Evolutionary conservation across 2,329 filamentous ascomycete species (phyloP), one percentile per base, ranked within the genome.

Genomic region (Cyphellophora attinorum): DNA sequence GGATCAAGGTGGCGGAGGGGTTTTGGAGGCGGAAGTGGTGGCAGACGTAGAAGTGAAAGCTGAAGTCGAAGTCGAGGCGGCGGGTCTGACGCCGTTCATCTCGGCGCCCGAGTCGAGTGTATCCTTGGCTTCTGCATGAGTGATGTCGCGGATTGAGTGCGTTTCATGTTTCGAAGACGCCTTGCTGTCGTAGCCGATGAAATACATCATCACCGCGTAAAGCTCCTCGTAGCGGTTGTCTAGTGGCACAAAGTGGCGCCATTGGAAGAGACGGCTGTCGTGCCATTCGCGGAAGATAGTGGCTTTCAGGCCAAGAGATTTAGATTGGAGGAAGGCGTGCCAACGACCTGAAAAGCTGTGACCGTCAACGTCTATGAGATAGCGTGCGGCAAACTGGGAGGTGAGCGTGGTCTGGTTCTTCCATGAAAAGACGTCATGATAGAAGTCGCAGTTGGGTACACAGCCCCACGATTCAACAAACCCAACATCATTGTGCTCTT

Each of bases 241-340:
- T 53, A 72, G 61, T 1, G 69, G 69, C 2, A 72, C 58, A 37
- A 70, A 65, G 54, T 72, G 64, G 44, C 67, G 51, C 72, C 68
- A 66, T 33, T 63, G 58, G 42, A 75, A 51, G 32, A 70, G 45
- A 47, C 53, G 64, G 49, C 45, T 65, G 44, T 73, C 69, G 40
- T 71, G 67, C 68, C 68, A 72, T 45, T 72, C 68, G 6, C 61
- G 55, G 46, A 68, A 72, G 28, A 72, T 63, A 11, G 68, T 72
- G 5, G 67, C 64, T 51, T 72, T 72, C 44, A 72, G 57, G 1
- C 64, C 64, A 2, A 70, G 50, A 2, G 59, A 64, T 16, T 62
- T 68, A 27, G 58, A 64, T 23, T 58, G 55, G 3, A 70, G 49
- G 44, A 71, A 69, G 2, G 54, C 53, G 17, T 57, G 55, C 55